A percentile compares a stretch with the other conserved stretches of the same genome.
Conservation (phyloP, 495 filamentous ascomycete genomes). For the Glutinoglossum americanum region DNA sequence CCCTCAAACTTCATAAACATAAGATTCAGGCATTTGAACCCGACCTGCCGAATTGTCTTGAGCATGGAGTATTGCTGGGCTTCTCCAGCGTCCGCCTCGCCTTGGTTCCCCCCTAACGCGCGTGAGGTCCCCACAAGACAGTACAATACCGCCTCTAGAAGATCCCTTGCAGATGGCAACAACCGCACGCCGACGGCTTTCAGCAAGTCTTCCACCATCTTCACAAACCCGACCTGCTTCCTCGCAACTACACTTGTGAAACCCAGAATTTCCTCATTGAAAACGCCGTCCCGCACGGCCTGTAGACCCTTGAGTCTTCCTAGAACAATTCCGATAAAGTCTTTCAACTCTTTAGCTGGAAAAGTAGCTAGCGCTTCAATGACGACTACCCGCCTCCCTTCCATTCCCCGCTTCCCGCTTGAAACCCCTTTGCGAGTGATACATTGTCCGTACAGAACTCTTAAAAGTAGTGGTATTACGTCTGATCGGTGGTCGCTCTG, state of each 20-base stretch:
- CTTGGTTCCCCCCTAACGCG: conserved; percentile 20
- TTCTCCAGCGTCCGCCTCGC: conserved; percentile 16
- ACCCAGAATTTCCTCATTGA: conserved; percentile 27
- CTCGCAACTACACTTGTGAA: conserved; percentile 35
- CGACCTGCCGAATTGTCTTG: conserved; percentile 48
- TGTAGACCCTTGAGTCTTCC: conserved; percentile 39
- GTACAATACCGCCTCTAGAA: conserved; percentile 57
- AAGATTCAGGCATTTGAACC: conserved; percentile 55
- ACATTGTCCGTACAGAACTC: conserved; percentile 72
- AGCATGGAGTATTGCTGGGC: conserved; percentile 28
- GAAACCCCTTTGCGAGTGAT: conserved; percentile 59
- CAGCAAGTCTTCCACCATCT: conserved; percentile 79
- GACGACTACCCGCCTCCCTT: conserved; percentile 45
- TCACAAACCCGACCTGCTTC: conserved; percentile 71
- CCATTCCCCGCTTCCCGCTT: conserved; percentile 35
- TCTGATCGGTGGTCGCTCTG: conserved; percentile 45
- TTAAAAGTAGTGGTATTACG: conserved; percentile 66
- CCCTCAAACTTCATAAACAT: conserved; percentile 47
- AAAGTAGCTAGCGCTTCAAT: conserved; percentile 37
- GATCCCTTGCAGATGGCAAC: conserved; percentile 30
- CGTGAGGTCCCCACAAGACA: conserved; percentile 55
- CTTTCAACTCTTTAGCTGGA: conserved; percentile 39
- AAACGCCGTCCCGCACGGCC: conserved; percentile 28
- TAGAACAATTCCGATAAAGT: conserved; percentile 68
- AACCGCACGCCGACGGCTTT: conserved; percentile 55